A percentile compares a stretch with the other conserved stretches of the same genome.
Evolutionary conservation across 192 early-diverging fungal species (phyloP).

Genomic region (Coemansia sp.): DNA sequence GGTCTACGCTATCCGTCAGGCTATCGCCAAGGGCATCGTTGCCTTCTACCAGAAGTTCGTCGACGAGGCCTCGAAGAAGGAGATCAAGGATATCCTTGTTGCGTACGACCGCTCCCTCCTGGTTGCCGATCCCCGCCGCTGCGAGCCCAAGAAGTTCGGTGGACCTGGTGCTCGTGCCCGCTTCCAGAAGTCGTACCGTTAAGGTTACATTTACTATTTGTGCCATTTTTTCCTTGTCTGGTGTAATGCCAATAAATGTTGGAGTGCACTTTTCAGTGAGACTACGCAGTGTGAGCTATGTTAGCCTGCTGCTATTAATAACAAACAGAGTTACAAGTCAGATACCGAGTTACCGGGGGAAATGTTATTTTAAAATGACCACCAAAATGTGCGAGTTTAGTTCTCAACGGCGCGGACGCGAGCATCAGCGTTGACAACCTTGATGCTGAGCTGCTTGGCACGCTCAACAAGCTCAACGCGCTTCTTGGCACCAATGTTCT

Average conservation of each 20-base stretch:
- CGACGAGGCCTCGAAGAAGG: conserved; percentile 99
- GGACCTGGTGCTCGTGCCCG: conserved; percentile 98
- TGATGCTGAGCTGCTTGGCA: conserved; percentile 94
- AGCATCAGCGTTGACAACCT: conserved; percentile 91
- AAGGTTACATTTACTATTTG: conserved; percentile 43
- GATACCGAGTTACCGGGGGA: not conserved
- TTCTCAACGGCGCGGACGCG: conserved; percentile 77
- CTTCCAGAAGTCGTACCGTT: conserved; percentile 90
- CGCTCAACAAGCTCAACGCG: conserved; percentile 89
- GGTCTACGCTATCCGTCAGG: conserved; percentile 98
- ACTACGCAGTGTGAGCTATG: not conserved
- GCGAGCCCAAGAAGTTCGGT: conserved; percentile 99
- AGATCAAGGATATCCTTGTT: conserved; percentile 91
- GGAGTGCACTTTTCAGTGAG: conserved; percentile 21
- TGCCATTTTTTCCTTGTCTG: conserved; percentile 35
- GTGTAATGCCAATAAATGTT: conserved; percentile 45
- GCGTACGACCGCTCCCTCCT: conserved; percentile 96
- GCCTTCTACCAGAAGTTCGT: conserved; percentile 99
- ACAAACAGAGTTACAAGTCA: not conserved
- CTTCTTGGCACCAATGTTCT: conserved; percentile 94
- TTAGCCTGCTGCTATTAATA: not conserved
- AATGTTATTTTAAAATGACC: conserved; percentile 19
- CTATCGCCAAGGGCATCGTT: conserved; percentile 98
- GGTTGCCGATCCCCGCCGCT: conserved; percentile 97
- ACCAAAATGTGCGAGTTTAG: conserved; percentile 48